A percentile compares a stretch with the other conserved stretches of the same genome.
Conservation (phyloP, 2,329 filamentous ascomycete species). For the Pseudogymnoascus sp. region DNA sequence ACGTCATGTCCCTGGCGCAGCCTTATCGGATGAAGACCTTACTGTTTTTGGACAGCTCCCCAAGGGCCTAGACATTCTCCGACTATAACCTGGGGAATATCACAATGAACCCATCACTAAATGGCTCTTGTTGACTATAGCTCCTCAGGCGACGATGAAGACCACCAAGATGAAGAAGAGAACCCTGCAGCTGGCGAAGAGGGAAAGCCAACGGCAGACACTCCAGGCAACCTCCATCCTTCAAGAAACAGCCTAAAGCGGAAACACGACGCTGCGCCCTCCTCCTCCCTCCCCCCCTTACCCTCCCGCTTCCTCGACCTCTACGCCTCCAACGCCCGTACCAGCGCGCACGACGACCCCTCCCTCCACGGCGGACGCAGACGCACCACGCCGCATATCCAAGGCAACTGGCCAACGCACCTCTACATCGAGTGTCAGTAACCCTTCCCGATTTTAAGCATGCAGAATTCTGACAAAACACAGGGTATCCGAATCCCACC, state of each 20-base stretch:
- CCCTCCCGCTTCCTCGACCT: slow-evolving; percentile 78
- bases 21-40: not conserved
- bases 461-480: slow-evolving; percentile 19
- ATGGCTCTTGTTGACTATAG: slow-evolving; percentile 63
- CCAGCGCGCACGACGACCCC: slow-evolving; percentile 74
- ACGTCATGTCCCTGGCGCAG: not conserved
- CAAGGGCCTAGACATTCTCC: not conserved
- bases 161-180: not conserved
- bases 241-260: slow-evolving; percentile 1
- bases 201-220: not conserved
- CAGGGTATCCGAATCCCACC: slow-evolving; percentile 46
- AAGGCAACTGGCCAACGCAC: slow-evolving; percentile 89
- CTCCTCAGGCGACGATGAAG: slow-evolving; percentile 38
- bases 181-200: not conserved
- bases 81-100: not conserved
- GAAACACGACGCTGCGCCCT: not conserved
- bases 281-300: slow-evolving; percentile 54
- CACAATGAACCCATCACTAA: slow-evolving; percentile 6
- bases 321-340: slow-evolving; percentile 73
- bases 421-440: slow-evolving; percentile 79
- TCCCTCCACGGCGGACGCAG: slow-evolving; percentile 77
- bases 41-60: slow-evolving; percentile 2
- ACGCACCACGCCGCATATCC: slow-evolving; percentile 72
- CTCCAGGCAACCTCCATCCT: not conserved
- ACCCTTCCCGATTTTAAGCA: slow-evolving; percentile 28